Base-by-base conservation (phyloP, 306 rosid genomes). In the Fragaria nilgerrensis region DNA sequence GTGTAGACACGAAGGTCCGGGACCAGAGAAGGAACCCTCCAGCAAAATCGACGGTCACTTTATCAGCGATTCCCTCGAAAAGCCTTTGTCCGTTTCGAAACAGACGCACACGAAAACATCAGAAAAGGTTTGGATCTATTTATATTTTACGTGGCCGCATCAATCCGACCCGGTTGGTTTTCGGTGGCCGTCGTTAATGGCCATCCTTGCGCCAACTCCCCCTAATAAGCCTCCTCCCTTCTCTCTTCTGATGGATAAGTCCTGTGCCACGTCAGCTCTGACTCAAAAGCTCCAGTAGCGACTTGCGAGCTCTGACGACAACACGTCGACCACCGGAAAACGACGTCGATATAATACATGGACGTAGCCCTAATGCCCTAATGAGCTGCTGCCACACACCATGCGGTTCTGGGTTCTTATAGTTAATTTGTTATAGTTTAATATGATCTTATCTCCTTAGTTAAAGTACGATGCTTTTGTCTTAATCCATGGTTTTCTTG, bases 131-230 rank as follows among this genome's bases (percentile, higher is more conserved):
- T 72, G 48, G 64, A 20, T 19, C 0, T 49, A n/a, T 29, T 29
- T 76, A 43, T 43, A 43, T 2, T 43, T 43, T 43, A 73, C 76
- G 78, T 73, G 84, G 75, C 67, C 37, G 27, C 53, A 43, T 75
- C 47, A 1, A 43, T 14, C 49, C 1, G 41, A 13, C 5, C 82
- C 81, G 85, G 80, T 39, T 39, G 44, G 39, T 80, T 81, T 49
- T 78, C 70, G 82, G 82, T 77, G 79, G 85, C 71, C 55, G 79
- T 43, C 47, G 47, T 77, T 63, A 49, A 15, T 65, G 25, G 55
- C 36, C 41, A 61, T 71, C 22, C 63, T 71, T 76, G 75, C 20
- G 63, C 45, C 15, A 77, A 13, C 49, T 73, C 52, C 77, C 45
- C 23, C 70, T 14, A 15, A 48, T 43, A 43, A 43, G 47, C 47